Evolutionary conservation across 805 yeast genomes (phyloP), one percentile per base, ranked within the genome.

Genomic region (Candida nitratophila): DNA sequence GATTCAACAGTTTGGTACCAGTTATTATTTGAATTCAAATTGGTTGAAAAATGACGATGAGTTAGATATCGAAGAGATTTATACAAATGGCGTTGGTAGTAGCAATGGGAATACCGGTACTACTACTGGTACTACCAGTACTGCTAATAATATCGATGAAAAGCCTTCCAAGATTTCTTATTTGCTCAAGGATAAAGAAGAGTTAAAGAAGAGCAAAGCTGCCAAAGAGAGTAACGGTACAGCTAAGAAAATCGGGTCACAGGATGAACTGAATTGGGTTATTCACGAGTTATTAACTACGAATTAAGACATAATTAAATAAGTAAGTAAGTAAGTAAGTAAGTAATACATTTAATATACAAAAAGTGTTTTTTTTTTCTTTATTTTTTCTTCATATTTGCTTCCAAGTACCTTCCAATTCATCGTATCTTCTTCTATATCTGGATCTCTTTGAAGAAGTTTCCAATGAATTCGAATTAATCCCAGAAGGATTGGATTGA

Each of bases 231-330:
- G 24, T 16, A 20, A n/a, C 16, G 35, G 19, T 32, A n/a, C n/a
- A 11, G 11, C 35, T 12, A 29, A 29, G n/a, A 29, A 12, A 4
- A 44, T 59, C 3, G 65, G 64, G 8, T 70, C 81, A 0, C 74
- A 77, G 31, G 84, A 82, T 44, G 95, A 85, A 56, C 64, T 85
- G 49, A 77, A 79, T 51, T 79, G 87, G 86, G 65, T 84, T 43
- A 70, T 85, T n/a, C 27, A 36, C 22, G 39, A 36, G 8, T 36
- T 36, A 20, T 36, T 36, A 19, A 22, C 19, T 22, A 22, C 12
- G 12, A 22, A 36, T 22, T 36, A 9, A 22, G 11, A 16, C 4
- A n/a, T 20, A 19, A 11, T 32, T 30, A 6, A 30, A 14, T 30
- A 30, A 8, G 15, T 30, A 30, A 8, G 15, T 30, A 26, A 26